Evolutionary conservation across 345 rosid genomes (phyloP).

Genomic region (Lepidium didymum): DNA sequence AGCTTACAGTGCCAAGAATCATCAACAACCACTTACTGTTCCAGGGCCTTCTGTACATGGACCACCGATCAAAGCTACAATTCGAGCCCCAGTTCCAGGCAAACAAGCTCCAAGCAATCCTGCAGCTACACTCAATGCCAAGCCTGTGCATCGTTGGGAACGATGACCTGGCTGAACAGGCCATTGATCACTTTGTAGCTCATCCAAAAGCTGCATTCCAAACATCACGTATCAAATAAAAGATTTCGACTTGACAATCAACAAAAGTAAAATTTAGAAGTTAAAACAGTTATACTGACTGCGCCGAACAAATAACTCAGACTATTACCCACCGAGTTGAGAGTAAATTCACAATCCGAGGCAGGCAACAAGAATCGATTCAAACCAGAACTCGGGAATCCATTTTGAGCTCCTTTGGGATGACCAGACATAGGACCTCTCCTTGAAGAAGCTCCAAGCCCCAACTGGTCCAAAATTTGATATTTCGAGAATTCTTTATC

Average conservation of each 20-base stretch:
- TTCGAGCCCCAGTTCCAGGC: slow-evolving; percentile 83
- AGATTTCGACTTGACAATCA: neutral
- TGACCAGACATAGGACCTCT: slow-evolving; percentile 33
- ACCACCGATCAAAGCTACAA: slow-evolving; percentile 66
- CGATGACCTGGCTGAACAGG: neutral
- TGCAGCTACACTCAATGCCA: slow-evolving; percentile 47
- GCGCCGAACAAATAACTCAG: neutral
- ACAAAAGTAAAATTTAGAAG: neutral
- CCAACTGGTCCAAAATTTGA: slow-evolving; percentile 75
- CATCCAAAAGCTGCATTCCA: neutral
- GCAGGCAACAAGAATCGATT: slow-evolving; percentile 76
- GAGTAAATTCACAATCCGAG: slow-evolving; percentile 69
- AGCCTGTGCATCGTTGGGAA: slow-evolving; percentile 25
- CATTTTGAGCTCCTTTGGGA: slow-evolving; percentile 49
- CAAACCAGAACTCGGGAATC: slow-evolving; percentile 35
- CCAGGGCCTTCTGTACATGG: slow-evolving; percentile 50
- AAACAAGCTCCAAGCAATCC: slow-evolving; percentile 79
- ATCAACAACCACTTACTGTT: slow-evolving; percentile 53
- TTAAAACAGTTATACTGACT: neutral
- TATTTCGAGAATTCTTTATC: slow-evolving; percentile 57
- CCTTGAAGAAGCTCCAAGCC: slow-evolving; percentile 48
- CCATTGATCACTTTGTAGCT: slow-evolving; percentile 1
- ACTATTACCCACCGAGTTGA: slow-evolving; percentile 46
- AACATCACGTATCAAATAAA: neutral
- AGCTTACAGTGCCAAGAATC: slow-evolving; percentile 43